A percentile compares a stretch with the other conserved stretches of the same genome.
Evolutionary conservation across 257 asterid species (phyloP).

Genomic region (Hygrophila difformis): DNA sequence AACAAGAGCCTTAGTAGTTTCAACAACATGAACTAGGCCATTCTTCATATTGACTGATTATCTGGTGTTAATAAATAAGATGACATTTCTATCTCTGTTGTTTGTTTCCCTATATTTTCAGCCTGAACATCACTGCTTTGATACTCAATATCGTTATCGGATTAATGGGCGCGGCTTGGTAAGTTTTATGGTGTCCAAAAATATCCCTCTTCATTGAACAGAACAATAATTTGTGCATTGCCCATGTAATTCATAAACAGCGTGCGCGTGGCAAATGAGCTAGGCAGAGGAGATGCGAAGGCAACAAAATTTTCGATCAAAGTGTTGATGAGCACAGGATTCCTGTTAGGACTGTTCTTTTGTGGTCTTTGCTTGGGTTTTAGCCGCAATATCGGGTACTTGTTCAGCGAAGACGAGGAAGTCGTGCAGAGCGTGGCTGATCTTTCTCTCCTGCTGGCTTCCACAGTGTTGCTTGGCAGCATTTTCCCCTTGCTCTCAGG

Average conservation of each 20-base stretch:
- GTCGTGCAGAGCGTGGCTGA: slow-evolving; percentile 32
- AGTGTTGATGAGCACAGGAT: slow-evolving; percentile 34
- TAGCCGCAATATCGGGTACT: slow-evolving; percentile 39
- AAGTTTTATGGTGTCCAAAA: not conserved
- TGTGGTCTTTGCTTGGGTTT: slow-evolving; percentile 28
- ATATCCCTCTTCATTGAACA: not conserved
- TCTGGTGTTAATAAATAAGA: not conserved
- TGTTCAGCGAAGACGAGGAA: slow-evolving; percentile 34
- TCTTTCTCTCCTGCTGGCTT: slow-evolving; percentile 37
- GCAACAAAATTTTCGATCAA: slow-evolving; percentile 40
- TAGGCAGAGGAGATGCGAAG: slow-evolving; percentile 58
- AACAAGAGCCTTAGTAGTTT: too few species aligned
- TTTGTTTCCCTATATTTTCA: slow-evolving; percentile 16
- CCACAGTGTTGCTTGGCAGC: slow-evolving; percentile 51
- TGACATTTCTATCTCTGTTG: not conserved
- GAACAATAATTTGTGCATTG: not conserved
- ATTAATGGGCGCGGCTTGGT: slow-evolving; percentile 57
- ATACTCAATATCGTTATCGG: slow-evolving; percentile 58
- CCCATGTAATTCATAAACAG: slow-evolving; percentile 16
- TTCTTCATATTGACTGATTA: not conserved
- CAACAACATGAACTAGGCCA: too few species aligned
- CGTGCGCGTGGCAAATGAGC: slow-evolving; percentile 69
- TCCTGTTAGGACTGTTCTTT: slow-evolving; percentile 40
- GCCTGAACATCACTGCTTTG: slow-evolving; percentile 56
- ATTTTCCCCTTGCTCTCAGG: slow-evolving; percentile 64